Evolutionary conservation across 2,329 filamentous ascomycete genomes (phyloP).

Genomic region (Sporothrix mexicana): DNA sequence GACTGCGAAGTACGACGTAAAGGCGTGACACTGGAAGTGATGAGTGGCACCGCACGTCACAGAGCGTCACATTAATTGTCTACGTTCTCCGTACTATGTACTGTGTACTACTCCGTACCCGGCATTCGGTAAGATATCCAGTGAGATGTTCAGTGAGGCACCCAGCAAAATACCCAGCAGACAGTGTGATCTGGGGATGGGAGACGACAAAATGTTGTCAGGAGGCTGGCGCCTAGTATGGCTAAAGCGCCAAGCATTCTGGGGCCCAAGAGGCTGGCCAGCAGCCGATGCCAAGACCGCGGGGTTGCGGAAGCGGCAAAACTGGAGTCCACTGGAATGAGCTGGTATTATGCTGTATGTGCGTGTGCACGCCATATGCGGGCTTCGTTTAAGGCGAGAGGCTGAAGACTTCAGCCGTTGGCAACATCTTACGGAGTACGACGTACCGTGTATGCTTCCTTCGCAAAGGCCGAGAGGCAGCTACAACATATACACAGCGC

Average conservation of each 20-base stretch:
- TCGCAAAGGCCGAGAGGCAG: too few relatives aligned
- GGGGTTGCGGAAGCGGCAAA: background rate
- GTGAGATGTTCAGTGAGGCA: background rate
- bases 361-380: too few relatives aligned
- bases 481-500: background rate
- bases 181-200: background rate
- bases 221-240: slow-evolving; percentile 23
- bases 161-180: background rate
- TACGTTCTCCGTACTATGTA: too few relatives aligned
- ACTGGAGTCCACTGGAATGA: background rate
- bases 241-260: slow-evolving; percentile 30
- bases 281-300: slow-evolving; percentile 18
- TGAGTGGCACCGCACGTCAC: too few relatives aligned
- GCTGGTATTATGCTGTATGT: background rate
- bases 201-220: background rate
- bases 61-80: too few relatives aligned
- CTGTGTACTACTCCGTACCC: background rate
- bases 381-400: background rate
- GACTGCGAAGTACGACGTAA: too few relatives aligned
- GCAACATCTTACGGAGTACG: background rate
- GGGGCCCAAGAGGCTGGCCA: background rate
- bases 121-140: background rate
- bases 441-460: too few relatives aligned
- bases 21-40: too few relatives aligned
- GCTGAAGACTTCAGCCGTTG: background rate